Base-by-base conservation (phyloP, 768 basidiomycete species). In the Termitomyces sp. region DNA sequence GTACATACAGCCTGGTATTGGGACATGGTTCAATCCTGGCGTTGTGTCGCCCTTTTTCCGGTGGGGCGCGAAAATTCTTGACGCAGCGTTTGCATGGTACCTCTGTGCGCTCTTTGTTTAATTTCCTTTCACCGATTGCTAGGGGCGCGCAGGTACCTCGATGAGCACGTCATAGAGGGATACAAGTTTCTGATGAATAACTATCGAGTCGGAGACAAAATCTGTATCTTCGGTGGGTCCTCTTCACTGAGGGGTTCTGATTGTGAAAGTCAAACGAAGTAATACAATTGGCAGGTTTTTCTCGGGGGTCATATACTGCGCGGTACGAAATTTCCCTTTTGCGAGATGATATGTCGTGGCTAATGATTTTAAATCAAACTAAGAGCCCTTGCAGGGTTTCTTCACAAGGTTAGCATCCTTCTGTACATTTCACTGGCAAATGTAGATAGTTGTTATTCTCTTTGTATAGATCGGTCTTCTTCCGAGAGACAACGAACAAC, bases 111-210 rank as follows among this genome's bases (percentile, higher is more conserved):
- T 23, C 27, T 45, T 42, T 46, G 25, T 15, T 13, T 7, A 13
- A 25, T n/a, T 25, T 48, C n/a, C 27, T n/a, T 35, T 23, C 22
- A 49, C 45, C 11, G 13, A 52, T 35, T 39, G 31, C 36, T 29
- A n/a, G n/a, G n/a, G n/a, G n/a, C n/a, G n/a, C 4, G 12, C 35
- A 88, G 86, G 82, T 90, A 86, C 62, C 72, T 91, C 40, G 83
- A 84, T 50, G 77, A 64, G 1, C 89, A 91, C 68, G 85, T 91
- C 22, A 80, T 84, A 69, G 85, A 80, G 7, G 91, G 91, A 0
- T 93, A 92, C 68, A 73, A 71, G 57, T 92, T 85, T 66, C 70
- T 92, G 50, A 91, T 92, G 90, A 77, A 86, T 56, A 91, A 87
- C 62, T 90, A 86, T 64, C 74, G 71, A n/a, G 61, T 70, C 0